Percentiles rank a stretch among this genome's conserved stretches.
phyloP scores from a whole-genome alignment of 192 early-diverging fungal genomes.

The Linderina pennispora region DNA sequence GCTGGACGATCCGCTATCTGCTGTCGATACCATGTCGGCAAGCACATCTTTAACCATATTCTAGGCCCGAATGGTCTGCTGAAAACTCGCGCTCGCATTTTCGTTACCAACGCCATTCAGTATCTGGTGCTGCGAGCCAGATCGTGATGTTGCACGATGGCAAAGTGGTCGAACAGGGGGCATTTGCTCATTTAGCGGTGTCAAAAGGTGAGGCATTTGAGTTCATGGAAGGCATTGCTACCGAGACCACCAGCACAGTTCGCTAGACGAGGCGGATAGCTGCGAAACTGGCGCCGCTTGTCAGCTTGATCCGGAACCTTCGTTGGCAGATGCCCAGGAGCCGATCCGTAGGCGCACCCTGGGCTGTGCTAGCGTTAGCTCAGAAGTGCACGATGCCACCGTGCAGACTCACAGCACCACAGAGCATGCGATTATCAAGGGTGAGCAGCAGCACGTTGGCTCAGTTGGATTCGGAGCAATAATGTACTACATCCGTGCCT shows the following conservation, averaged over 20 bases:
- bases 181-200: conserved; percentile 45
- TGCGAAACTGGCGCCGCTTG: conserved; percentile 39
- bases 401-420: no score
- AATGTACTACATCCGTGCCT: conserved; percentile 5
- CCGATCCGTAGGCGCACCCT: no score
- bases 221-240: no score
- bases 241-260: no score
- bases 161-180: conserved; percentile 42
- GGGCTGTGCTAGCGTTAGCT: no score
- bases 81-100: conserved; percentile 45
- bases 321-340: no score
- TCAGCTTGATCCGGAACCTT: no score
- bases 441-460: no score
- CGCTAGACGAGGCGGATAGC: no score
- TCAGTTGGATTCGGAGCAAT: no score
- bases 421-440: no score
- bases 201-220: conserved; percentile 29
- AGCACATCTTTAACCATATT: conserved; percentile 52
- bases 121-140: conserved; percentile 42
- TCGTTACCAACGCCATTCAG: conserved; percentile 56
- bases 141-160: conserved; percentile 51
- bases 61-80: conserved; percentile 48
- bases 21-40: conserved; percentile 60
- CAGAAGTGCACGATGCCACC: no score
- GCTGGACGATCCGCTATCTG: conserved; percentile 69